Evolutionary conservation across 768 basidiomycete genomes (phyloP).

Genomic region (Leccinum subtestaceum): DNA sequence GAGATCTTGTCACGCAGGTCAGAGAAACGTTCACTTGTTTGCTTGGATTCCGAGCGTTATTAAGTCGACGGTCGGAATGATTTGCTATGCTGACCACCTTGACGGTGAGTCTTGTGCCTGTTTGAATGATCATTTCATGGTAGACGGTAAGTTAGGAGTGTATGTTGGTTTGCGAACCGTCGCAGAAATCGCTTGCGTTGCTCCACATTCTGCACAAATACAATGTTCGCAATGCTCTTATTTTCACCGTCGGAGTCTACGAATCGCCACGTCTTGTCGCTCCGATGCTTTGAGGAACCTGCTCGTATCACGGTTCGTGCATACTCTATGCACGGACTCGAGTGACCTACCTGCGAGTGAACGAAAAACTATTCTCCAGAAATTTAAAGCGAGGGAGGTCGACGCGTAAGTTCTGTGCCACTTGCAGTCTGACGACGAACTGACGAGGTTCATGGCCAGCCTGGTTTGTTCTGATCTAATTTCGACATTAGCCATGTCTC

Average conservation of each 20-base stretch:
- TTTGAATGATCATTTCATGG: neutral
- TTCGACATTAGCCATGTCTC: slow-evolving; percentile 91
- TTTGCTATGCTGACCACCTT: slow-evolving; percentile 82
- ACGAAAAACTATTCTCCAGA: slow-evolving; percentile 71
- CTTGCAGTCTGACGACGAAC: neutral
- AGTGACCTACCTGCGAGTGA: slow-evolving; percentile 76
- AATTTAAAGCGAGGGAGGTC: slow-evolving; percentile 77
- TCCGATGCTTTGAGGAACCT: slow-evolving; percentile 72
- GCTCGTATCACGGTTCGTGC: slow-evolving; percentile 50
- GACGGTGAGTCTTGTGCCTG: slow-evolving; percentile 44
- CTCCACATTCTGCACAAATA: slow-evolving; percentile 76
- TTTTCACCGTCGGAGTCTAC: slow-evolving; percentile 96
- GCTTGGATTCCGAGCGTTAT: slow-evolving; percentile 35
- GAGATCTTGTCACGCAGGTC: slow-evolving; percentile 91
- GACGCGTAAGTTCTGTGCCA: slow-evolving; percentile 59
- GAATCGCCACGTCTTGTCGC: slow-evolving; percentile 71
- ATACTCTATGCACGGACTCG: slow-evolving; percentile 50
- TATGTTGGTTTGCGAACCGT: slow-evolving; percentile 76
- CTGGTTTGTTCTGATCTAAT: slow-evolving; percentile 94
- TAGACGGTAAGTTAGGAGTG: slow-evolving; percentile 59
- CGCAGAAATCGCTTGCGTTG: slow-evolving; percentile 84
- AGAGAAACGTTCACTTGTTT: slow-evolving; percentile 84
- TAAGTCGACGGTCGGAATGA: slow-evolving; percentile 63
- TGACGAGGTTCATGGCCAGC: slow-evolving; percentile 40
- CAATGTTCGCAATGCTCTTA: slow-evolving; percentile 66